These are phyloP conservation scores for Penicillium simplicissimum DNA, from an alignment of 495 filamentous ascomycete genomes.

Conservation along the genomic window DNA sequence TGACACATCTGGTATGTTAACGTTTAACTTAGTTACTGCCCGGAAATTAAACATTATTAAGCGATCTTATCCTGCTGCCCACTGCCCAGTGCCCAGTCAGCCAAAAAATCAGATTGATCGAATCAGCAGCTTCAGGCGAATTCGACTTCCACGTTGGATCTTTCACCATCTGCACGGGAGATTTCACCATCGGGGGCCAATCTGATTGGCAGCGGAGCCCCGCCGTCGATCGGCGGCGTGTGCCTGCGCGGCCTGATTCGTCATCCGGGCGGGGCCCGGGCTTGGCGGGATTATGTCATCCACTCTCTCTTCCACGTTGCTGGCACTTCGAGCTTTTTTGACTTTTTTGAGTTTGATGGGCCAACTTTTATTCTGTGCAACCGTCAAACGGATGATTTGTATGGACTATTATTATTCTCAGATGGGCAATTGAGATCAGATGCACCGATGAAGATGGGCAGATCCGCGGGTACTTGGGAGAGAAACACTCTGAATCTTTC, in stretches of 20 bases:
- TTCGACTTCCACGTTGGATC: background rate
- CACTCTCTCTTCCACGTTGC: background rate
- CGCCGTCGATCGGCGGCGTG: constrained; percentile 15
- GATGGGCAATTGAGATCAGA: background rate
- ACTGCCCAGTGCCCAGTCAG: too few species aligned
- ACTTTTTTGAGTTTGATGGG: background rate
- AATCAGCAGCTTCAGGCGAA: background rate
- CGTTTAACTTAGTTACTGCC: too few species aligned
- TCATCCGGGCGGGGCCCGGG: constrained; percentile 14
- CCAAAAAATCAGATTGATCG: background rate
- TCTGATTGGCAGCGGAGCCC: constrained; percentile 15
- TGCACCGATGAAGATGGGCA: background rate
- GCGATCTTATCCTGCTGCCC: too few species aligned
- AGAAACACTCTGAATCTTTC: too few species aligned
- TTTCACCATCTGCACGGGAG: constrained; percentile 22
- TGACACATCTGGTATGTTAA: too few species aligned
- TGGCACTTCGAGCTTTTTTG: too few species aligned
- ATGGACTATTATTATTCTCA: background rate
- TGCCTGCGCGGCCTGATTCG: constrained; percentile 24
- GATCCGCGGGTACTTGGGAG: too few species aligned
- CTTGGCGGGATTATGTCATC: constrained; percentile 18
- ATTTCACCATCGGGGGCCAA: constrained; percentile 20
- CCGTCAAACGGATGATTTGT: too few species aligned
- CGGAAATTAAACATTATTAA: too few species aligned
- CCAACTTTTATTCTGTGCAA: too few species aligned